These are phyloP conservation scores for Eucalyptus cladocalyx DNA, from an alignment of 345 rosid species.

Conservation along the genomic window DNA sequence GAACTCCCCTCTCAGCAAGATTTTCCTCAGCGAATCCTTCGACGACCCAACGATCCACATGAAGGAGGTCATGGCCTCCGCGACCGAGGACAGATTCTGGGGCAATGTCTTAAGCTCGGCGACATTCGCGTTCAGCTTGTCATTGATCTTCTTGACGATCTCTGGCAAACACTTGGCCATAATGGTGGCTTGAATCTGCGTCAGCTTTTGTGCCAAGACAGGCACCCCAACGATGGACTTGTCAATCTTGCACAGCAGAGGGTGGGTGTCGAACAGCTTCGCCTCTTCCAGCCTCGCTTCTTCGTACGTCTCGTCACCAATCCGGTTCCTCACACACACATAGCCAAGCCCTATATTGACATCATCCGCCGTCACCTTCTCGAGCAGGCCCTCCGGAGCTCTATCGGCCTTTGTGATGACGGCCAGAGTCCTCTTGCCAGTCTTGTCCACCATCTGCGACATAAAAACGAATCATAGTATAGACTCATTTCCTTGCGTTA, in stretches of 20 bases:
- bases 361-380: constrained; percentile 39
- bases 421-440: constrained; percentile 30
- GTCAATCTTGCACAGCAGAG: constrained; percentile 9
- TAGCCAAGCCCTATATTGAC: constrained; percentile 40
- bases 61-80: constrained; percentile 25
- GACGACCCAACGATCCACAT: constrained; percentile 20
- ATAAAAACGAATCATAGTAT: background rate
- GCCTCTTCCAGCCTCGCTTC: constrained; percentile 17
- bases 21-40: constrained; percentile 24
- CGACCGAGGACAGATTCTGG: background rate
- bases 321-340: constrained; percentile 26
- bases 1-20: constrained; percentile 27
- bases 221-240: constrained; percentile 24
- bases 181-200: constrained; percentile 16
- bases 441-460: constrained; percentile 16
- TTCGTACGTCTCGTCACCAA: constrained; percentile 19
- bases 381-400: constrained; percentile 35
- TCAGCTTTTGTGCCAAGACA: constrained; percentile 17
- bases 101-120: constrained; percentile 15
- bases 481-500: background rate
- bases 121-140: background rate
- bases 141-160: constrained; percentile 8
- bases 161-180: constrained; percentile 15
- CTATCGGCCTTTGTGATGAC: constrained; percentile 40
- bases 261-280: constrained; percentile 1